These are phyloP conservation scores for Dryas drummondii DNA, from an alignment of 306 rosid species.

Conservation along the genomic window DNA sequence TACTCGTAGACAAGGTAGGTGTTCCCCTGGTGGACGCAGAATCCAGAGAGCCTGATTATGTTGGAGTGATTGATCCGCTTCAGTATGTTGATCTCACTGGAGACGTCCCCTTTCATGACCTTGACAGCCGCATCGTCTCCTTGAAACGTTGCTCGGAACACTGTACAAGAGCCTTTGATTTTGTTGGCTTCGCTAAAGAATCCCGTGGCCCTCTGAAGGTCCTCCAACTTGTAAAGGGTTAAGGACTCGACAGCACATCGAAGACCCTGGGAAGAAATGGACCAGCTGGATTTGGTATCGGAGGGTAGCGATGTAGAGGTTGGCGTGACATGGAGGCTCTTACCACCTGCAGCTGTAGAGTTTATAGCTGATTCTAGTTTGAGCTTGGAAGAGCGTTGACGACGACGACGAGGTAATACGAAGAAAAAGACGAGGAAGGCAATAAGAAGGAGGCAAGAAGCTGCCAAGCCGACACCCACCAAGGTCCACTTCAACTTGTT, in stretches of 20 bases:
- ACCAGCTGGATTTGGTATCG: slow-evolving; percentile 23
- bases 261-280: slow-evolving; percentile 47
- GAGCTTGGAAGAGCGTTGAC: not conserved
- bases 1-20: slow-evolving; percentile 75
- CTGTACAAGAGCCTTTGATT: slow-evolving; percentile 47
- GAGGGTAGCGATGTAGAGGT: not conserved
- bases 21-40: slow-evolving; percentile 58
- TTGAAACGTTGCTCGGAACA: slow-evolving; percentile 54
- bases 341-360: not conserved
- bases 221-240: slow-evolving; percentile 45
- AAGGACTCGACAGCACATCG: slow-evolving; percentile 58
- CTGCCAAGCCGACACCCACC: slow-evolving; percentile 49
- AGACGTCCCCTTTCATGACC: slow-evolving; percentile 61
- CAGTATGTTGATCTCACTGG: slow-evolving; percentile 54
- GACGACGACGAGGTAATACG: slow-evolving; percentile 1
- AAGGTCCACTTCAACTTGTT: slow-evolving; percentile 38
- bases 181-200: slow-evolving; percentile 51
- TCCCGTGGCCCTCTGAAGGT: slow-evolving; percentile 44
- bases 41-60: slow-evolving; percentile 69
- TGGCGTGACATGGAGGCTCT: not conserved
- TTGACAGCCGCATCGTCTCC: slow-evolving; percentile 81
- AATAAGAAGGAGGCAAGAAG: not conserved
- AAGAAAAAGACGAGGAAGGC: slow-evolving; percentile 16
- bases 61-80: slow-evolving; percentile 68
- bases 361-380: not conserved